Conservation (phyloP, 805 yeast species). For the Tetrapisispora nanseiensis region DNA sequence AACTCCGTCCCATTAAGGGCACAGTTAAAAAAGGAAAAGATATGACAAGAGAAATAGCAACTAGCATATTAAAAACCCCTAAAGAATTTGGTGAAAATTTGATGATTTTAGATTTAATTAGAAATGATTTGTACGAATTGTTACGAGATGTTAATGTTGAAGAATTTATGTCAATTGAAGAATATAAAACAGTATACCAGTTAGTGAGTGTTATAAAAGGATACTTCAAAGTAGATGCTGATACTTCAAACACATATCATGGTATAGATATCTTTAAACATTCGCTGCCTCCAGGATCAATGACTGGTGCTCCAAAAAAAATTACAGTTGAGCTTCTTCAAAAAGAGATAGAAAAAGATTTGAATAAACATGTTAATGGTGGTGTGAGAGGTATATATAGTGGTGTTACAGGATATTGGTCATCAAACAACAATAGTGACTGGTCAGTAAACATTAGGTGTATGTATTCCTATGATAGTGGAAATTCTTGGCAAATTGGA, state of each 20-base stretch:
- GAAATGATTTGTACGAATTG: conserved; percentile 77
- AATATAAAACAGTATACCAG: conserved; percentile 83
- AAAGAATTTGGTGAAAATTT: conserved; percentile 93
- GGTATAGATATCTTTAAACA: conserved; percentile 75
- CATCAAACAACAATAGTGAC: conserved; percentile 75
- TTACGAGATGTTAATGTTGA: conserved; percentile 58
- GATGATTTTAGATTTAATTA: conserved; percentile 91
- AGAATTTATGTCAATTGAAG: conserved; percentile 84
- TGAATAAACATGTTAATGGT: conserved; percentile 26
- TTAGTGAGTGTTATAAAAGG: conserved; percentile 86
- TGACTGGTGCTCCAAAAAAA: conserved; percentile 99
- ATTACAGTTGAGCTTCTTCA: conserved; percentile 80
- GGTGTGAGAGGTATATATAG: conserved; percentile 70
- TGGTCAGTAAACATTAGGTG: conserved; percentile 95
- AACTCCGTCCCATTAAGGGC: conserved; percentile 92
- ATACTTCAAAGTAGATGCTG: conserved; percentile 7
- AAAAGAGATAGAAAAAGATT: conserved; percentile 24
- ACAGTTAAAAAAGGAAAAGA: conserved; percentile 64
- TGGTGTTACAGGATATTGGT: conserved; percentile 95
- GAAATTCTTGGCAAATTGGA: conserved; percentile 69
- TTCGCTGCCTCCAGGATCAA: conserved; percentile 93
- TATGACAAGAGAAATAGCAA: conserved; percentile 50
- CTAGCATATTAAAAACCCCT: conserved; percentile 59
- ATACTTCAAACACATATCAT: conserved; percentile 27
- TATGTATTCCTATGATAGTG: conserved; percentile 49